Evolutionary conservation across 306 rosid genomes (phyloP).

Genomic region (Astragalus membranaceus): DNA sequence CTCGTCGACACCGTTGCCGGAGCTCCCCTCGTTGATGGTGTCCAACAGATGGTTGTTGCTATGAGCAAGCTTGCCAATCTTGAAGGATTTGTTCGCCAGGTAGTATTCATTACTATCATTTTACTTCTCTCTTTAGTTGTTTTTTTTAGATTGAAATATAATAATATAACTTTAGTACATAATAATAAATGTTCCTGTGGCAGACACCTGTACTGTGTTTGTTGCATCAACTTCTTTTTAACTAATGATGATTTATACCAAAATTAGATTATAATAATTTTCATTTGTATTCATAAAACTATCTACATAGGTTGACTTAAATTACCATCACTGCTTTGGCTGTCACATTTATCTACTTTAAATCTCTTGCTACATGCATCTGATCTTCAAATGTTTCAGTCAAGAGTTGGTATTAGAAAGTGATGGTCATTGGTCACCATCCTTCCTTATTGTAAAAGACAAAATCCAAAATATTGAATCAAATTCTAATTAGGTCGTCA

Average conservation of each 20-base stretch:
- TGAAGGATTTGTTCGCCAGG: constrained; percentile 90
- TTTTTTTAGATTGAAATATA: too few species aligned
- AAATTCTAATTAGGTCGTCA: too few species aligned
- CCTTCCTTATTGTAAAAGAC: background rate
- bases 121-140: too few species aligned
- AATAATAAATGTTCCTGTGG: background rate
- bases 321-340: background rate
- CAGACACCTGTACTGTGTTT: background rate
- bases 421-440: constrained; percentile 27
- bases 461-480: too few species aligned
- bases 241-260: constrained; percentile 1
- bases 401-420: constrained; percentile 54
- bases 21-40: constrained; percentile 47
- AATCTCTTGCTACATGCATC: too few species aligned
- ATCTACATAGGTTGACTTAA: background rate
- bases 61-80: constrained; percentile 68
- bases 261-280: background rate
- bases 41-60: constrained; percentile 84
- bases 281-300: too few species aligned
- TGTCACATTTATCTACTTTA: too few species aligned
- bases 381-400: constrained; percentile 28
- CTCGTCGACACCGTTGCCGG: constrained; percentile 70
- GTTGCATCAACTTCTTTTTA: background rate
- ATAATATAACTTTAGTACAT: too few species aligned
- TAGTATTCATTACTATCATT: background rate